Evolutionary conservation across 179 eudicot genomes (phyloP).

Genomic region (Corrigiola litoralis): DNA sequence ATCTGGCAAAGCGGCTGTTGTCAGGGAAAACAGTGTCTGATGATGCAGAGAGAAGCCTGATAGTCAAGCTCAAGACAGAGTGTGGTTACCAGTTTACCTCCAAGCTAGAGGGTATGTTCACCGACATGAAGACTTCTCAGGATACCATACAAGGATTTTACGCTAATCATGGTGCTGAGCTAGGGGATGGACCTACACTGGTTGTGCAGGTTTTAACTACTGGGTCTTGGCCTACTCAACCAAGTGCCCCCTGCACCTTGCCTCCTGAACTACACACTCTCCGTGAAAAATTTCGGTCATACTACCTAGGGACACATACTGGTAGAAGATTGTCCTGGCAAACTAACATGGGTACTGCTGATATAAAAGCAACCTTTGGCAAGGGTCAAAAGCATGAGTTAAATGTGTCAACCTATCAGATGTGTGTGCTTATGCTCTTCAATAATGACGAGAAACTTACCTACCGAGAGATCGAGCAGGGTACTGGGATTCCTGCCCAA

Average conservation of each 20-base stretch:
- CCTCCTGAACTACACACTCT: constrained; percentile 64
- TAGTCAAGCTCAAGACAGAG: constrained; percentile 89
- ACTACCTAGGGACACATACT: constrained; percentile 82
- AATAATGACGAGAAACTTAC: constrained; percentile 58
- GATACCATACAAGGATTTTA: constrained; percentile 94
- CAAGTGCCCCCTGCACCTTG: constrained; percentile 69
- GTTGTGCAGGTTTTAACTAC: constrained; percentile 87
- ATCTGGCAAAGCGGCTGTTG: constrained; percentile 78
- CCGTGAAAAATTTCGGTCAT: constrained; percentile 73
- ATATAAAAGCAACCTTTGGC: constrained; percentile 76
- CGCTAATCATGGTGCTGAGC: constrained; percentile 47
- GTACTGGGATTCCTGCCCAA: constrained; percentile 63
- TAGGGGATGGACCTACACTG: constrained; percentile 61
- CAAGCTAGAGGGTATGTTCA: constrained; percentile 90
- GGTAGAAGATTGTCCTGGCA: constrained; percentile 93
- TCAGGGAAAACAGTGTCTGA: constrained; percentile 84
- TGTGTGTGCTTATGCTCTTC: constrained; percentile 83
- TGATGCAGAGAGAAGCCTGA: constrained; percentile 92
- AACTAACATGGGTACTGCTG: constrained; percentile 89
- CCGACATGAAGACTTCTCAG: constrained; percentile 89
- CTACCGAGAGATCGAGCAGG: constrained; percentile 76
- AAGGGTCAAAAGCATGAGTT: constrained; percentile 82
- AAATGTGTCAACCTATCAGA: constrained; percentile 81
- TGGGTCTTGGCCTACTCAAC: constrained; percentile 93
- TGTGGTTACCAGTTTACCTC: constrained; percentile 94